Conservation (phyloP, 2,329 filamentous ascomycete species). For the Alternaria sp. region DNA sequence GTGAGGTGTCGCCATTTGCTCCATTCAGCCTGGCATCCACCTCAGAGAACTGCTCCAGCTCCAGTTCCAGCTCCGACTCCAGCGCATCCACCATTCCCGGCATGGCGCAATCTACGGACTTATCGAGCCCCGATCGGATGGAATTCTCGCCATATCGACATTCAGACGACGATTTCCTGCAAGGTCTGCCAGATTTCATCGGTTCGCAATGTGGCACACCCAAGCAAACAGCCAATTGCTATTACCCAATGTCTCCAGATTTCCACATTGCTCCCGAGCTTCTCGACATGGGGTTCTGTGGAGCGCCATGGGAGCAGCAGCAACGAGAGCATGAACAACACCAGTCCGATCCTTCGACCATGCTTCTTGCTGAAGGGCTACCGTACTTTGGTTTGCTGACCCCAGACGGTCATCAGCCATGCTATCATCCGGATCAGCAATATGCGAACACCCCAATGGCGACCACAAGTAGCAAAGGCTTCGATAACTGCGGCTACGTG, state of each 20-base stretch:
- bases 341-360: not conserved
- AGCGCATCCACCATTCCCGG: not conserved
- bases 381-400: constrained; percentile 10
- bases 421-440: constrained; percentile 1
- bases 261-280: constrained; percentile 5
- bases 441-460: not conserved
- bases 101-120: not conserved
- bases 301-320: constrained; percentile 3
- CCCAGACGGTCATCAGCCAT: not conserved
- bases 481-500: not conserved
- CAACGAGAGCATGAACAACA: not conserved
- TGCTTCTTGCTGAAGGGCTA: not conserved
- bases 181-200: not conserved
- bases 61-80: constrained; percentile 2
- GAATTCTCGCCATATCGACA: constrained; percentile 1
- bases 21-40: not conserved
- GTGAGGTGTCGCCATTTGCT: constrained; percentile 3
- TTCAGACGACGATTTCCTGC: constrained; percentile 3
- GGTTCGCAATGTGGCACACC: constrained; percentile 1
- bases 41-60: constrained; percentile 1
- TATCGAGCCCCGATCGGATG: not conserved
- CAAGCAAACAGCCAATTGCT: not conserved
- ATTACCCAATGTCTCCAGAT: constrained; percentile 1
- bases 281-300: constrained; percentile 1
- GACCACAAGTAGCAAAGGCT: not conserved